Base-by-base conservation (phyloP, 2,329 filamentous ascomycete genomes). In the Fusarium burgessii region DNA sequence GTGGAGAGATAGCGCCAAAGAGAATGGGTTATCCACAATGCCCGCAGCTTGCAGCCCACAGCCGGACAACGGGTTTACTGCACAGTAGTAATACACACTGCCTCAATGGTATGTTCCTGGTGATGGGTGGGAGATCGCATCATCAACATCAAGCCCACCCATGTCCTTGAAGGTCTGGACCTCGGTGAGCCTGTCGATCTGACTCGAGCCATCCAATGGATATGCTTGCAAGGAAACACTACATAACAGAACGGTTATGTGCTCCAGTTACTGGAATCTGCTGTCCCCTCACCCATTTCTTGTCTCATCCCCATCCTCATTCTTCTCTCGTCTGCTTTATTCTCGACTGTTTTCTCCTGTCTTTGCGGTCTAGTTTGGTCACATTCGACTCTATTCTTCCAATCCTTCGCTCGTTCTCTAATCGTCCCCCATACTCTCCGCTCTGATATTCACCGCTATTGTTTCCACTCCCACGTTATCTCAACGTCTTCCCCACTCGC, bases 151-250 rank as follows among this genome's bases (percentile, higher is more conserved):
- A 71, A 71, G 62, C 62, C 67, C 51, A 20, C 33, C 47, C 62
- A 56, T 58, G 66, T 62, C 67, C 60, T 70, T 38, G 42, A 64
- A 58, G 74, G 74, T 76, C 74, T 76, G 62, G 74, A 73, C 72
- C 68, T 62, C 42, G 61, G 57, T 66, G 68, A 76, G 62, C 58
- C 50, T 72, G 72, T 60, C 74, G 70, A 76, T 75, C 73, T 54
- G 54, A 46, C 70, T 32, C 42, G 40, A 60, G 43, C 43, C 36
- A 40, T 43, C 74, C 70, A 74, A 74, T 74, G 33, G 54, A 49
- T 49, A 54, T 47, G 20, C 33, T 58, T 42, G 23, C n/a, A 20
- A 51, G 40, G 47, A 59, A 66, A 65, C 61, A 66, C 56, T 67
- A 67, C 64, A 67, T 67, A 67, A 60, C 41, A 49, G 61, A 65